Evolutionary conservation across 768 basidiomycete genomes (phyloP).

Genomic region (Rhizopogon roseolus): DNA sequence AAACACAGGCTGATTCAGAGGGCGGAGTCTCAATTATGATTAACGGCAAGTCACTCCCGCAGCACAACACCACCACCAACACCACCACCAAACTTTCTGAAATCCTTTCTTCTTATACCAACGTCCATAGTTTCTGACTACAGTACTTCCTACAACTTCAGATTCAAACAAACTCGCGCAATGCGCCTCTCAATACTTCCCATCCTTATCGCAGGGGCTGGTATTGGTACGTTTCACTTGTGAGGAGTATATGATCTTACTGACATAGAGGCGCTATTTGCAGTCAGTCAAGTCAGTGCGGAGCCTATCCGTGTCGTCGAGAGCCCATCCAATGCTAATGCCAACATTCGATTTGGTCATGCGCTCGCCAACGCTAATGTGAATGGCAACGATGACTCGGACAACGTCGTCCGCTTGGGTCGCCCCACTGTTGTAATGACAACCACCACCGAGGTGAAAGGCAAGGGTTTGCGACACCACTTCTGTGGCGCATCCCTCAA

Average conservation of each 20-base stretch:
- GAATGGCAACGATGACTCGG: constrained; percentile 17
- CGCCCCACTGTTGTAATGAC: constrained; percentile 9
- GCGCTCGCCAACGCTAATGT: constrained; percentile 28
- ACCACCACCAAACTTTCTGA: background rate
- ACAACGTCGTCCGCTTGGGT: constrained; percentile 18
- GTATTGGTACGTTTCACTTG: constrained; percentile 20
- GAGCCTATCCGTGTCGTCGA: constrained; percentile 45
- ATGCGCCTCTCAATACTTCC: constrained; percentile 38
- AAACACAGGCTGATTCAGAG: background rate
- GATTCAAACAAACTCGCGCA: background rate
- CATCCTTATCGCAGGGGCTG: constrained; percentile 32
- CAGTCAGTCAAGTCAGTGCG: constrained; percentile 36
- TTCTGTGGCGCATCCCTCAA: constrained; percentile 32
- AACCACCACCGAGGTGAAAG: constrained; percentile 8
- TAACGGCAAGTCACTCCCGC: background rate
- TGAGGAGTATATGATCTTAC: background rate
- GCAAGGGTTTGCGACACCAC: constrained; percentile 13
- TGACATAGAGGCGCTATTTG: background rate
- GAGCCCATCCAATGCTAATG: constrained; percentile 20
- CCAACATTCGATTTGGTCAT: constrained; percentile 35
- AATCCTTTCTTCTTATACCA: background rate
- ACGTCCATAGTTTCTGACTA: background rate
- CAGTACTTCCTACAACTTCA: background rate
- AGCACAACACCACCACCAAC: background rate
- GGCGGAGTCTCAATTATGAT: background rate